Conservation (phyloP, 2,329 filamentous ascomycete species). For the Fusarium domesticum region DNA sequence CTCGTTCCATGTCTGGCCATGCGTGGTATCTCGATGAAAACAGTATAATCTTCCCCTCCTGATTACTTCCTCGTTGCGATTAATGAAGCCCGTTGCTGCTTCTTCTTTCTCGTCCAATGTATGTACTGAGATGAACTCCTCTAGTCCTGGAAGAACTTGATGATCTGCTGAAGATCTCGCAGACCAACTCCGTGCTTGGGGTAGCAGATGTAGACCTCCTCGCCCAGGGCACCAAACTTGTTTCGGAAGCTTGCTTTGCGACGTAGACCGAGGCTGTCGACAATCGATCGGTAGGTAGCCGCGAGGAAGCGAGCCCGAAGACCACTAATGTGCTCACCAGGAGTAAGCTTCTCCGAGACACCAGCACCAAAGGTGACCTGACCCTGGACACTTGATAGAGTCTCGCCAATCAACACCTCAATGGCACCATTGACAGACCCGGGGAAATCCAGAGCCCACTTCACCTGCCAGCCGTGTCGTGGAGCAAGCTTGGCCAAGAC, state of each 20-base stretch:
- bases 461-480: conserved; percentile 85
- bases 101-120: background rate
- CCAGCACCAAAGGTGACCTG: conserved; percentile 84
- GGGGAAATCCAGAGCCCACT: conserved; percentile 94
- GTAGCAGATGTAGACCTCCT: conserved; percentile 87
- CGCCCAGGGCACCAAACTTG: conserved; percentile 83
- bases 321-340: conserved; percentile 78
- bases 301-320: conserved; percentile 77
- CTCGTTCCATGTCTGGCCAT: background rate
- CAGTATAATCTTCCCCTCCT: background rate
- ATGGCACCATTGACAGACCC: conserved; percentile 82
- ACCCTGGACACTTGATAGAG: conserved; percentile 52
- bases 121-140: too few relatives aligned
- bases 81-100: background rate
- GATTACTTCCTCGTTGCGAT: conserved; percentile 5
- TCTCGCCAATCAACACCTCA: conserved; percentile 74
- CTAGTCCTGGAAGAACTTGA: conserved; percentile 84
- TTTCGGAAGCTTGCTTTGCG: conserved; percentile 86
- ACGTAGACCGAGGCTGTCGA: conserved; percentile 76
- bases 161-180: conserved; percentile 76
- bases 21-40: background rate
- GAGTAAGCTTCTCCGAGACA: conserved; percentile 68
- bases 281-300: conserved; percentile 77
- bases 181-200: conserved; percentile 81
- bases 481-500: conserved; percentile 79